A percentile compares a stretch with the other conserved stretches of the same genome.
Evolutionary conservation across 306 rosid genomes (phyloP).

Genomic region (Fragaria nilgerrensis): DNA sequence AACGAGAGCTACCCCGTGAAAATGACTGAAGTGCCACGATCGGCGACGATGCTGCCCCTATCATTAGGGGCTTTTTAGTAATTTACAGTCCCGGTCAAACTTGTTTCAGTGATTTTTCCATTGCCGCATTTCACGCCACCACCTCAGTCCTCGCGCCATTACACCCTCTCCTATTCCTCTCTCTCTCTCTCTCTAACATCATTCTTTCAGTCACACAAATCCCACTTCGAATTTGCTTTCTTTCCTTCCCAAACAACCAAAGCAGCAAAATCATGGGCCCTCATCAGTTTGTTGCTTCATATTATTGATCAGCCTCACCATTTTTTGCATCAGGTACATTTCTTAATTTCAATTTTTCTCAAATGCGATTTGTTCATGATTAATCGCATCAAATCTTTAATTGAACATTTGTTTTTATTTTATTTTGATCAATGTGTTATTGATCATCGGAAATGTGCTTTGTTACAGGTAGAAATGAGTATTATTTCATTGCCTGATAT

Average conservation of each 20-base stretch:
- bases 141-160: slow-evolving; percentile 33
- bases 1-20: not conserved
- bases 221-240: not conserved
- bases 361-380: not conserved
- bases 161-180: slow-evolving; percentile 5
- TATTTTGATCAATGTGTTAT: not conserved
- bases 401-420: not conserved
- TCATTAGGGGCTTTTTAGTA: not conserved
- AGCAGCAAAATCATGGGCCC: not conserved
- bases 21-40: not conserved
- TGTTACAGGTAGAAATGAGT: slow-evolving; percentile 52
- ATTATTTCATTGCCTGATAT: slow-evolving; percentile 40
- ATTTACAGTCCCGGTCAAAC: not conserved
- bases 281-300: not conserved
- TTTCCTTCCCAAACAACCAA: not conserved
- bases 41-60: not conserved
- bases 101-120: not conserved
- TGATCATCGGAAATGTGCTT: not conserved
- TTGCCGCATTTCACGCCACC: slow-evolving; percentile 14
- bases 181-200: slow-evolving; percentile 1
- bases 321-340: slow-evolving; percentile 23
- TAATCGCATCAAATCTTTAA: not conserved
- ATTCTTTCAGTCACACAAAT: not conserved
- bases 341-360: not conserved
- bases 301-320: not conserved